These are phyloP conservation scores for Fusarium devonianum DNA, from an alignment of 2,329 filamentous ascomycete species.

Conservation along the genomic window DNA sequence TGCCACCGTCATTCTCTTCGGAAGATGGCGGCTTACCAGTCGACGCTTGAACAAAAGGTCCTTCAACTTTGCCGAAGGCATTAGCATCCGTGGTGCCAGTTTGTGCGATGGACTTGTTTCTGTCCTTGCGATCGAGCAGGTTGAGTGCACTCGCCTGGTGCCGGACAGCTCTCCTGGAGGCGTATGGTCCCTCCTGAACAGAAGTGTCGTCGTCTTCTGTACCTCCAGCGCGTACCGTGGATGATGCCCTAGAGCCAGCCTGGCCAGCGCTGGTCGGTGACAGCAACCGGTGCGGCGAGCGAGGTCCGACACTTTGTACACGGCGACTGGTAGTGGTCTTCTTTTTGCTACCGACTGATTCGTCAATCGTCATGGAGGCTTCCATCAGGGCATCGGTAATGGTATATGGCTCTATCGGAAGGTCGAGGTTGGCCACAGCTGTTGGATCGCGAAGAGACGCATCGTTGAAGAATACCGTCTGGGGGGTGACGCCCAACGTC, in stretches of 20 bases:
- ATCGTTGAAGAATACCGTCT: slow-evolving; percentile 93
- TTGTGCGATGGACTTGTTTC: slow-evolving; percentile 64
- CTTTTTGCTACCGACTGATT: slow-evolving; percentile 63
- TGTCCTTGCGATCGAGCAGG: slow-evolving; percentile 66
- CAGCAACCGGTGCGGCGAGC: slow-evolving; percentile 41
- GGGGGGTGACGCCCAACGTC: slow-evolving; percentile 77
- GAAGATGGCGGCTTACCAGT: slow-evolving; percentile 32
- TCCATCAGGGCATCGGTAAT: slow-evolving; percentile 91
- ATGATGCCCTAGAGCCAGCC: slow-evolving; percentile 49
- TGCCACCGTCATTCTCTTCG: slow-evolving; percentile 41
- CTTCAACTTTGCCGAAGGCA: slow-evolving; percentile 67
- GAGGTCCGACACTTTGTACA: slow-evolving; percentile 47
- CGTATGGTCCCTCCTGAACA: slow-evolving; percentile 52
- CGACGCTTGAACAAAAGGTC: slow-evolving; percentile 55
- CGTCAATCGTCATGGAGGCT: slow-evolving; percentile 87
- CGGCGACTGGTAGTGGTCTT: slow-evolving; percentile 61
- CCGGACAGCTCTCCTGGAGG: slow-evolving; percentile 56
- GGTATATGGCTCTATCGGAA: slow-evolving; percentile 65
- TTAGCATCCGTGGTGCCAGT: slow-evolving; percentile 66
- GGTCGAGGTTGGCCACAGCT: slow-evolving; percentile 43
- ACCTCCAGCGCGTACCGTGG: slow-evolving; percentile 39
- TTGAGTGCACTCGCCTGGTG: slow-evolving; percentile 67
- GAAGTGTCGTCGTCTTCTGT: slow-evolving; percentile 47
- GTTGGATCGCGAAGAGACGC: slow-evolving; percentile 60
- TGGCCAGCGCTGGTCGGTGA: slow-evolving; percentile 45